Base-by-base conservation (phyloP, 2,329 filamentous ascomycete genomes). In the Ophiostoma triangulosporum region DNA sequence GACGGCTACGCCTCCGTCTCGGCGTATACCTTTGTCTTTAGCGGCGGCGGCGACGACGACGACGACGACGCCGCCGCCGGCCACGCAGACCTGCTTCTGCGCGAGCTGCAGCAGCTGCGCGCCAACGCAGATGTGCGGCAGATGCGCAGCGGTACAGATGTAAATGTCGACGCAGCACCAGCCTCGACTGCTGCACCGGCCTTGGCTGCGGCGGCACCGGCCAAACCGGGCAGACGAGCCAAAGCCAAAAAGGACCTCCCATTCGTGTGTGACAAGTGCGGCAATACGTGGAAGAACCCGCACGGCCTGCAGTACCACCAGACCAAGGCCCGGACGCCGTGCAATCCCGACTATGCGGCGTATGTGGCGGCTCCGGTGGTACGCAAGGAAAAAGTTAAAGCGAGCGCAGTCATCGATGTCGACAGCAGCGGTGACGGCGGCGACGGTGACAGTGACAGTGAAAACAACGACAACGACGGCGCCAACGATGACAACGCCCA, bases 301-400 rank as follows among this genome's bases (percentile, higher is more conserved):
- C 67, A 77, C 46, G 78, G 78, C 0, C 65, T 81, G 15, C 76
- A 78, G 50, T 81, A 81, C 60, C 78, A 81, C 57, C 64, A 74
- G 14, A 73, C 72, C 32, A 80, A 79, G 59, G 75, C 77, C 1
- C 68, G 68, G 55, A 74, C 73, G 3, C 22, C 69, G 14, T 81
- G 78, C 60, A 81, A 81, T 58, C 72, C 76, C 2, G 62, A 63
- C 53, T 74, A 67, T 48, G 63, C 68, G 15, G 63, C 68, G 24
- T 60, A n/a, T n/a, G n/a, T n/a, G n/a, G n/a, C 62, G 9, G 48
- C 62, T 9, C 20, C 48, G 9, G 26, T 24, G 6, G 38, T 20
- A 20, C 35, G 35, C 35, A 50, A 9, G 38, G 31, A 15, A 29
- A 17, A 27, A 32, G 33, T 17, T 20, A 33, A 15, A 35, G 49